A percentile compares a stretch with the other conserved stretches of the same genome.
phyloP scores from a whole-genome alignment of 192 early-diverging fungal species.

The Podochytrium sp. region DNA sequence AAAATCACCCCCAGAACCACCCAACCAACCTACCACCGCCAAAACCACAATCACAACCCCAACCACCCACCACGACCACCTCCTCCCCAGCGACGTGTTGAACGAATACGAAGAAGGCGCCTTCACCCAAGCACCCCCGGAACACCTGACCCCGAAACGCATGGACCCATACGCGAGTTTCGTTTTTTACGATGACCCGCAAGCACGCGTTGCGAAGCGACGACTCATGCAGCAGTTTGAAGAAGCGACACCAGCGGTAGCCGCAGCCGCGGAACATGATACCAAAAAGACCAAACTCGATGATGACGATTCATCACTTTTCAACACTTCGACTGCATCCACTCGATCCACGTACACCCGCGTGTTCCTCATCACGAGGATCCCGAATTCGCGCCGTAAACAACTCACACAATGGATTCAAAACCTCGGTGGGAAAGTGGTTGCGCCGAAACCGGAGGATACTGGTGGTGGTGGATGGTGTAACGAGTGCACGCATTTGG shows the following conservation, averaged over 20 bases:
- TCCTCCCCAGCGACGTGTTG: neutral
- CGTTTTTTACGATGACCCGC: slow-evolving; percentile 42
- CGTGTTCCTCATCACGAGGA: slow-evolving; percentile 39
- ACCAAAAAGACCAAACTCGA: no score
- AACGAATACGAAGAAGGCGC: slow-evolving; percentile 22
- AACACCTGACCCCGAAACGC: neutral
- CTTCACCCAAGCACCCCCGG: slow-evolving; percentile 22
- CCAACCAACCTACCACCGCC: neutral
- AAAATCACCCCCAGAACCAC: neutral
- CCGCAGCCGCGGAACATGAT: no score
- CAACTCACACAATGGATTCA: slow-evolving; percentile 17
- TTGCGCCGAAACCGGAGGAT: no score
- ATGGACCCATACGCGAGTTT: slow-evolving; percentile 20
- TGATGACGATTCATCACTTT: no score
- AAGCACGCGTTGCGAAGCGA: slow-evolving; percentile 33
- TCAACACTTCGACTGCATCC: no score
- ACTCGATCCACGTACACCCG: no score
- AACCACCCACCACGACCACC: neutral
- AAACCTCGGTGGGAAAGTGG: slow-evolving; percentile 41
- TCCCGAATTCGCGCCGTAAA: slow-evolving; percentile 1
- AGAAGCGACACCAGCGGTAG: neutral
- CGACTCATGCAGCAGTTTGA: slow-evolving; percentile 34
- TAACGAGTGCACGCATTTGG: slow-evolving; percentile 43
- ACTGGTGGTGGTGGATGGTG: slow-evolving; percentile 29
- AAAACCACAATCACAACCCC: no score